Evolutionary conservation across 352 stramenopile species (phyloP), one percentile per base, ranked within the genome.

Genomic region (Phytophthora rubi): DNA sequence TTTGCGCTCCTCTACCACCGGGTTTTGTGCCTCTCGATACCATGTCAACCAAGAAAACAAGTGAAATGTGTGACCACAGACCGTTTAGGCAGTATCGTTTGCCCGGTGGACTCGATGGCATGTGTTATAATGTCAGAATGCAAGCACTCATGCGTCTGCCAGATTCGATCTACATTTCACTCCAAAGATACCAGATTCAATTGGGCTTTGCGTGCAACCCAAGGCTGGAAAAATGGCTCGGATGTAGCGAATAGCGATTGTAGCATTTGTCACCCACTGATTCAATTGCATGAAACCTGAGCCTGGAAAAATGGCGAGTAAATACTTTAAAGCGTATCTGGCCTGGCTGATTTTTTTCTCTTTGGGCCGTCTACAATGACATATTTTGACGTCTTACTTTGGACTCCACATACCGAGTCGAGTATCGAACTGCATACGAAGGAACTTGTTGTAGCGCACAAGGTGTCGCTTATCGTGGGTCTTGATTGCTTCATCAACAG

Each of bases 371-470:
- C 18, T 21, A 21, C 18, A 21, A 26, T 26, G 23, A 3, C 23
- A 15, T 12, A 23, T 12, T 52, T 18, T 23, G 18, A 18, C 9
- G 13, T 45, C 4, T 80, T 77, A 96, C 73, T 94, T 94, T 10
- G 89, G 89, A 44, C 87, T 95, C 89, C 89, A 96, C 89, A 96
- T 96, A 6, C 89, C 89, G 33, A 96, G 80, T 0, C 88, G 75
- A 8, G 89, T 96, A 65, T 96, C 89, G 65, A 96, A 96, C 52
- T 96, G 87, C 89, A 96, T 96, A 39, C 89, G 78, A 7, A 96
- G 58, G 48, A 94, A 96, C 53, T 92, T 93, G 78, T 94, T 91
- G 64, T 92, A 96, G 21, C 89, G 78, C 26, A 83, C 77, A 53
- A 94, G 68, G 58, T 94, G 78, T n/a, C 79, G 71, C 39, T 86